Evolutionary conservation across 768 basidiomycete species (phyloP).

Genomic region (Sporobolomyces pararoseus): DNA sequence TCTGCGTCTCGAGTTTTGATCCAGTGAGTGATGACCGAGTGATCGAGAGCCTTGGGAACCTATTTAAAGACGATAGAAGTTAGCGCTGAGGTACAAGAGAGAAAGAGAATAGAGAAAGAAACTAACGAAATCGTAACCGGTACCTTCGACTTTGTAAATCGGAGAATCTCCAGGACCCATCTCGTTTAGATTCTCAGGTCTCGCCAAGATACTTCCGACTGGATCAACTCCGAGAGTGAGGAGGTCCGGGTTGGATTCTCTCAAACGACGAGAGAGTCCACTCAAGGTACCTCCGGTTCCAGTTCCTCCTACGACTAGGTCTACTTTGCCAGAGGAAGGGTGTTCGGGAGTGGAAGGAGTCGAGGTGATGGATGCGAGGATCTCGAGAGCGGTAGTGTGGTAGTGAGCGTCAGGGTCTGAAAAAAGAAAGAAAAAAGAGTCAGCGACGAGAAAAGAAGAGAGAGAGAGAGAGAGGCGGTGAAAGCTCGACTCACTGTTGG

Average conservation of each 20-base stretch:
- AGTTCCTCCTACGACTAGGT: conserved; percentile 76
- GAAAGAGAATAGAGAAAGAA: not conserved
- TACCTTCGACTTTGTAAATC: conserved; percentile 85
- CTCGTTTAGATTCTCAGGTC: conserved; percentile 63
- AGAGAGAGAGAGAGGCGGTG: too few relatives aligned
- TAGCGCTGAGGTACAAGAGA: too few relatives aligned
- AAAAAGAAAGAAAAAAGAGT: too few relatives aligned
- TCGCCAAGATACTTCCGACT: conserved; percentile 83
- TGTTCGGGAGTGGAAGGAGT: conserved; percentile 75
- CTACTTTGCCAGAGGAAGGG: conserved; percentile 59
- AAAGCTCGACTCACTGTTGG: conserved; percentile 65
- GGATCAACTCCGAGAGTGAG: conserved; percentile 86
- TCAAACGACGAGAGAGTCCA: conserved; percentile 75
- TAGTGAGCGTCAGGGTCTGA: conserved; percentile 65
- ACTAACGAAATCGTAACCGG: conserved; percentile 57
- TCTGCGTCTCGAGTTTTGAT: conserved; percentile 79
- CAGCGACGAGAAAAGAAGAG: too few relatives aligned
- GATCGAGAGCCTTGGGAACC: conserved; percentile 76
- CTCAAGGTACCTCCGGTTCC: conserved; percentile 95
- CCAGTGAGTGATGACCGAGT: conserved; percentile 64
- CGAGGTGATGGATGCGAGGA: conserved; percentile 76
- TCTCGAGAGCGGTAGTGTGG: conserved; percentile 82
- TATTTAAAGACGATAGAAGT: not conserved
- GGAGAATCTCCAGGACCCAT: conserved; percentile 52
- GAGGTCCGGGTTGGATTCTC: conserved; percentile 72